Conservation (phyloP, 306 rosid genomes). For the Ormosia emarginata region DNA sequence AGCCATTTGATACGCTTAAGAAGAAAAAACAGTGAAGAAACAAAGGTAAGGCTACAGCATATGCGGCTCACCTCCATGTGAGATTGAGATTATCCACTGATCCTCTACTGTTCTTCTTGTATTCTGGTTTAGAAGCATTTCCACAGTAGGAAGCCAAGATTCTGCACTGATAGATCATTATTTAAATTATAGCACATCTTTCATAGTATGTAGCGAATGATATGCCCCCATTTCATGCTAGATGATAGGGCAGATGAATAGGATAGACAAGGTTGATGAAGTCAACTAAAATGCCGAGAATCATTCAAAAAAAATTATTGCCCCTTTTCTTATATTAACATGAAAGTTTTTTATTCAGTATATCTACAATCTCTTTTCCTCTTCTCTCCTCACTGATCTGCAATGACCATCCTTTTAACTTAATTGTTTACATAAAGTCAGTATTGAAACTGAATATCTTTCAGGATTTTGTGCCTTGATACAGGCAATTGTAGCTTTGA, state of each 20-base stretch:
- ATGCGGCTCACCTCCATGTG: neutral
- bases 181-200: neutral
- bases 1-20: constrained; percentile 5
- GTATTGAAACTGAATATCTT: neutral
- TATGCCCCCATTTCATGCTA: neutral
- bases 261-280: neutral
- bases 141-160: neutral
- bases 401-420: neutral
- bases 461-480: neutral
- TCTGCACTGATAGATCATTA: neutral
- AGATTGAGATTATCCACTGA: constrained; percentile 8
- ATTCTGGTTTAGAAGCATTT: neutral
- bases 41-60: neutral
- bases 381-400: neutral
- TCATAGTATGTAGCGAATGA: neutral
- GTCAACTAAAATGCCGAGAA: neutral
- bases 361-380: neutral
- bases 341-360: neutral
- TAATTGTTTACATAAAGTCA: neutral
- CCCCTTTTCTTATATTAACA: neutral
- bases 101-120: neutral
- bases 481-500: neutral
- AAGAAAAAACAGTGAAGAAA: neutral
- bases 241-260: neutral
- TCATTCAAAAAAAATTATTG: neutral